phyloP scores from a whole-genome alignment of 495 filamentous ascomycete species.

The Daldinia decipiens region DNA sequence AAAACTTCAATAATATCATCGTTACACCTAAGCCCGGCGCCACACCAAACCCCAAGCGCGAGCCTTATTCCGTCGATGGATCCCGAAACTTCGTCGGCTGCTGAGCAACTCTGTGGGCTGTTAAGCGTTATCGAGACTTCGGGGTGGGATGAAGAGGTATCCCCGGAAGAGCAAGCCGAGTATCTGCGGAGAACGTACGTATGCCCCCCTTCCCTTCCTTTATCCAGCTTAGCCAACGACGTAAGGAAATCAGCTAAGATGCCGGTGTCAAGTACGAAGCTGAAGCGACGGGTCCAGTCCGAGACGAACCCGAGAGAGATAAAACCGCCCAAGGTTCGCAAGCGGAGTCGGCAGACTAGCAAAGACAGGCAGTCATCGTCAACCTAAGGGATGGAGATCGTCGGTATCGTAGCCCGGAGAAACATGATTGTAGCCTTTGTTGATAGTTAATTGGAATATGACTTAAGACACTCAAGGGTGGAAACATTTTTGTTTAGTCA shows the following conservation, averaged over 20 bases:
- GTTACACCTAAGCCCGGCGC: slow-evolving; percentile 10
- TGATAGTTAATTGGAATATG: too few species aligned
- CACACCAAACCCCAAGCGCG: not conserved
- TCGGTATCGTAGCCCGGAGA: not conserved
- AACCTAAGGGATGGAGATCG: not conserved
- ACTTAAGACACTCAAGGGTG: too few species aligned
- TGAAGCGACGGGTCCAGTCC: slow-evolving; percentile 28
- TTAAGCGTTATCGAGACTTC: slow-evolving; percentile 14
- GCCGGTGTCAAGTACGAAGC: slow-evolving; percentile 17
- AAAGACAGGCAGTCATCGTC: slow-evolving; percentile 1
- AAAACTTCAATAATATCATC: slow-evolving; percentile 15
- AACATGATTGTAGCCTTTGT: too few species aligned
- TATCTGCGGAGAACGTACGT: slow-evolving; percentile 34
- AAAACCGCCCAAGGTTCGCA: slow-evolving; percentile 30
- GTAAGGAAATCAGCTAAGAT: slow-evolving; percentile 4
- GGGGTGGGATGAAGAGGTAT: slow-evolving; percentile 18
- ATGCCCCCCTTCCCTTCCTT: not conserved
- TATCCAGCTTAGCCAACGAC: not conserved
- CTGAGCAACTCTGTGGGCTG: slow-evolving; percentile 20
- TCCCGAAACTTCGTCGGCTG: slow-evolving; percentile 10
- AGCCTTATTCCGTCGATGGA: not conserved
- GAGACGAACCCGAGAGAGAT: slow-evolving; percentile 32
- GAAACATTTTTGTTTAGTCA: too few species aligned
- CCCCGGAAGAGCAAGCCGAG: slow-evolving; percentile 29
- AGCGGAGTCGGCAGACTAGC: slow-evolving; percentile 19